Evolutionary conservation across 1,139 yeast species (phyloP), one percentile per base, ranked within the genome.

Genomic region (Ashbya aceris): DNA sequence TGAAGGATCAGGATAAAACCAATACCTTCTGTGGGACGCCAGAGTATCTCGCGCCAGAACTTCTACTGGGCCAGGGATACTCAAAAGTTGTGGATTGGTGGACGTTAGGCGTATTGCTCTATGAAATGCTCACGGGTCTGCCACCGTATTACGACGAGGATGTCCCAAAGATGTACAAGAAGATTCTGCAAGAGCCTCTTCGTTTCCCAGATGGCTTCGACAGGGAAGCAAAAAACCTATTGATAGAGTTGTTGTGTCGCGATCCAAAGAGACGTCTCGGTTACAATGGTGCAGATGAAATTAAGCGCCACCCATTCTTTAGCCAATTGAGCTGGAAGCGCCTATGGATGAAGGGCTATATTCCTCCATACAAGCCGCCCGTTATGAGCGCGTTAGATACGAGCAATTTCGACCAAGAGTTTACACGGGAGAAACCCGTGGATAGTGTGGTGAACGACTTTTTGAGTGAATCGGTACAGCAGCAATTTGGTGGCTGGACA

Each of bases 401-500:
- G 1, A 82, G 94, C 27, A 91, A 91, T 62, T 91, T 91, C 58
- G 96, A 89, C 61, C 77, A 79, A 47, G 97, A 87, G 60, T 91
- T 91, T 61, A 91, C 98, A 8, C 81, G 73, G 56, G 97, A 91
- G 56, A 79, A 83, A 54, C 97, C 98, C 4, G 83, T 87, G 53
- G 98, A 91, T 62, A 83, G 95, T 45, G 97, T 91, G 9, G 96
- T 89, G 23, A 95, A 89, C 60, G 95, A 87, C 58, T 84, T 76
- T 53, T 74, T 78, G 65, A 84, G 86, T 61, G 95, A 84, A 55
- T 78, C 89, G 52, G 95, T 91, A 17, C 98, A 91, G 64, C 81
- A 83, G 60, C 97, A 91, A 65, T 91, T 91, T 70, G 97, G 96
- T 39, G 97, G 98, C 4, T 91, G 98, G 98, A 89, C 96, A 1